A percentile compares a stretch with the other conserved stretches of the same genome.
These are phyloP conservation scores for Backusella tuberculispora DNA, from an alignment of 192 early-diverging fungal species.

Conservation along the genomic window DNA sequence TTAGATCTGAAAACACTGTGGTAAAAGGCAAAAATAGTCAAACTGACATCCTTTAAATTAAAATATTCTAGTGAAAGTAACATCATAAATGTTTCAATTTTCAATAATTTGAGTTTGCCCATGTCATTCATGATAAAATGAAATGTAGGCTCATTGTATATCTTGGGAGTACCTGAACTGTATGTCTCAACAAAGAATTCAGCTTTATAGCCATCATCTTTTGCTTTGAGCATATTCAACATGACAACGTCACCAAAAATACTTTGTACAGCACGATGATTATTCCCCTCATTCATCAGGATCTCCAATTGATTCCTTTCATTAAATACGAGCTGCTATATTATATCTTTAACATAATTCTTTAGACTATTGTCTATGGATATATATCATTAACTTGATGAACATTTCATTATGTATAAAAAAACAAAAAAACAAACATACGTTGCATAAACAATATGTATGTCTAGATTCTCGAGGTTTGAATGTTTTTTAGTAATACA, in stretches of 20 bases:
- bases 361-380: background rate
- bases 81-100: background rate
- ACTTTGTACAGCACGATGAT: background rate
- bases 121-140: background rate
- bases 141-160: background rate
- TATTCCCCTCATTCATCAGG: background rate
- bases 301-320: background rate
- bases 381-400: too few relatives aligned
- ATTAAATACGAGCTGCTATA: background rate
- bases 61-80: background rate
- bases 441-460: background rate
- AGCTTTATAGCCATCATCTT: background rate
- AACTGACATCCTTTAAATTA: background rate
- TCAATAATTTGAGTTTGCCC: background rate
- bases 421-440: too few relatives aligned
- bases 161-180: background rate
- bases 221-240: background rate
- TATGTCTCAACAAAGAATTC: background rate
- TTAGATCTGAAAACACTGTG: background rate
- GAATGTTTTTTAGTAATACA: background rate
- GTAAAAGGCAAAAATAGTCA: background rate
- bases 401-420: too few relatives aligned
- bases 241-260: background rate
- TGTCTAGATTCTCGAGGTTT: background rate
- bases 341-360: background rate